A percentile compares a stretch with the other conserved stretches of the same genome.
Evolutionary conservation across 345 rosid genomes (phyloP).

Genomic region (Cardamine resedifolia): DNA sequence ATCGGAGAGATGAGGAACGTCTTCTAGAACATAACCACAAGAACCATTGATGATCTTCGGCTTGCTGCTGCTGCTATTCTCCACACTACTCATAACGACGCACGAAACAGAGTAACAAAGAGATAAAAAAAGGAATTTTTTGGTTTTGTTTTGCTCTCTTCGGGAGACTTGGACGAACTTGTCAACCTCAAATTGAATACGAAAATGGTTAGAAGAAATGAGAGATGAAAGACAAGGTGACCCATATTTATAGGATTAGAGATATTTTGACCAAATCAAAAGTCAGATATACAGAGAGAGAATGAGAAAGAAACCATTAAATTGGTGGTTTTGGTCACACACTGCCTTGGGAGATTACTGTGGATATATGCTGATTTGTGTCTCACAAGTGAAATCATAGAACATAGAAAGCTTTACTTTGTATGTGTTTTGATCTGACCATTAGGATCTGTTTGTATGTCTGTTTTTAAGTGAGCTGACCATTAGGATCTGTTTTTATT

Average conservation of each 20-base stretch:
- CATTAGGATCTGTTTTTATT: neutral
- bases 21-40: constrained; percentile 66
- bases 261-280: constrained; percentile 9
- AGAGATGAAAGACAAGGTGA: neutral
- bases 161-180: neutral
- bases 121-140: no score
- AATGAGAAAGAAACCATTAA: neutral
- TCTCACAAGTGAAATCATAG: no score
- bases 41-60: constrained; percentile 50
- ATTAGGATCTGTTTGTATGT: neutral
- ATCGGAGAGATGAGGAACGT: constrained; percentile 74
- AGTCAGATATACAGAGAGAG: neutral
- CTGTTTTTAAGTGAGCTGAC: no score
- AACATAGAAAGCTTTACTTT: no score
- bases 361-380: neutral
- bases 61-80: constrained; percentile 30
- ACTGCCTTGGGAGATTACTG: neutral
- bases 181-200: constrained; percentile 19
- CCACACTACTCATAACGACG: constrained; percentile 14
- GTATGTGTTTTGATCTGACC: neutral
- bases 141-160: neutral
- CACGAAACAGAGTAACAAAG: neutral
- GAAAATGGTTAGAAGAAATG: neutral
- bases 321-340: constrained; percentile 13
- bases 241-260: constrained; percentile 26